Evolutionary conservation across 202 grass and related monocot genomes (phyloP).

Genomic region (Setaria viridis): DNA sequence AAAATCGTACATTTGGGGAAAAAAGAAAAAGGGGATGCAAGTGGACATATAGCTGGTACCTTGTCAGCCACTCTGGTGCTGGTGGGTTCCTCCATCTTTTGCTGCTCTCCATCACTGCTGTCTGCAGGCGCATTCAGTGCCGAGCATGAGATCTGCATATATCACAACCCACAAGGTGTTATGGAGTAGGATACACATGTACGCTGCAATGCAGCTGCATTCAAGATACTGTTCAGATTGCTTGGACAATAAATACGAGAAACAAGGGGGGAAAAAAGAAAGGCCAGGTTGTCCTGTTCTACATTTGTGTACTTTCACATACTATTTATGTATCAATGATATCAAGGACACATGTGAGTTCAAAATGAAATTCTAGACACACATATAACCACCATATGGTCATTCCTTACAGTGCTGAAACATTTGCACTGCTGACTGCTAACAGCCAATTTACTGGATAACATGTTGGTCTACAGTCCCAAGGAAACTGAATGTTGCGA

Average conservation of each 20-base stretch:
- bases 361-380: conserved; percentile 13
- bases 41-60: conserved; percentile 59
- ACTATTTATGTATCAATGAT: conserved; percentile 38
- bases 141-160: conserved; percentile 63
- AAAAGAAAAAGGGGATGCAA: conserved; percentile 32
- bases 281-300: not conserved
- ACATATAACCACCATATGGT: not conserved
- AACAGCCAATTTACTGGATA: conserved; percentile 33
- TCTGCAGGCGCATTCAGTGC: conserved; percentile 57
- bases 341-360: conserved; percentile 10
- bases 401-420: conserved; percentile 25
- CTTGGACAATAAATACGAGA: not conserved
- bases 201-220: conserved; percentile 24
- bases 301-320: conserved; percentile 29
- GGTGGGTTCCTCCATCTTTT: conserved; percentile 61
- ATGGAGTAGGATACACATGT: conserved; percentile 22
- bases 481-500: conserved; percentile 11
- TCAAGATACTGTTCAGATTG: conserved; percentile 5
- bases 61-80: conserved; percentile 63
- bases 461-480: conserved; percentile 21
- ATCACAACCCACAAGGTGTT: conserved; percentile 33
- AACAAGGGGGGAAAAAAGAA: not conserved
- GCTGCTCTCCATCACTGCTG: conserved; percentile 54
- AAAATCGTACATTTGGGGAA: conserved; percentile 12
- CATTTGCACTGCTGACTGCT: conserved; percentile 3